Conservation (phyloP, 2,329 filamentous ascomycete genomes). For the Tolypocladium pustulatum region DNA sequence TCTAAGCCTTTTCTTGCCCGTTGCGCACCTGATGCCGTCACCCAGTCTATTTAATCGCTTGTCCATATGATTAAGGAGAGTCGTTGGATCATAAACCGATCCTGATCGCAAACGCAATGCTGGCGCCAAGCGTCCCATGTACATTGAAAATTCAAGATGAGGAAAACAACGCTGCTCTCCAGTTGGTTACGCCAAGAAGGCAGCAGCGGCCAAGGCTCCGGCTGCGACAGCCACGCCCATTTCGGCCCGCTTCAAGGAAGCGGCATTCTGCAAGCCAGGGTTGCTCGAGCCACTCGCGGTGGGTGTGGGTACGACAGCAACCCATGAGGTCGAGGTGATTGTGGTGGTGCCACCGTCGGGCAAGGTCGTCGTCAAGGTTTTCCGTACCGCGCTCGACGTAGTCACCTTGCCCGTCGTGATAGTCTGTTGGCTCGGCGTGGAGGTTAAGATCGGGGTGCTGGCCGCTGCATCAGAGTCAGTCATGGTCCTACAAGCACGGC, state of each 20-base stretch:
- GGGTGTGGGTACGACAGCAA: slow-evolving; percentile 29
- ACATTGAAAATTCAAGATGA: neutral
- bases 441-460: slow-evolving; percentile 5
- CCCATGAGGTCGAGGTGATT: slow-evolving; percentile 39
- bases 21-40: neutral
- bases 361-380: slow-evolving; percentile 35
- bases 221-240: slow-evolving; percentile 14
- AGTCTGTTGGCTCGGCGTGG: slow-evolving; percentile 15
- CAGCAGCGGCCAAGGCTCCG: slow-evolving; percentile 16
- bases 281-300: slow-evolving; percentile 15
- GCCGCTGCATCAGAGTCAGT: slow-evolving; percentile 8
- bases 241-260: slow-evolving; percentile 11
- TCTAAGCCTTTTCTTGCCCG: neutral
- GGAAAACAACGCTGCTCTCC: neutral
- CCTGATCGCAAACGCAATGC: neutral
- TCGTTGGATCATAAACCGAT: neutral
- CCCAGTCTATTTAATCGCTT: neutral
- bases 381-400: slow-evolving; percentile 24
- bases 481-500: neutral
- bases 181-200: slow-evolving; percentile 14
- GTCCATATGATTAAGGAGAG: neutral
- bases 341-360: slow-evolving; percentile 32
- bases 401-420: slow-evolving; percentile 22
- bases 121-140: neutral
- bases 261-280: slow-evolving; percentile 27